Evolutionary conservation across 2,329 filamentous ascomycete genomes (phyloP), one percentile per base, ranked within the genome.

Genomic region (Beauveria asiatica): DNA sequence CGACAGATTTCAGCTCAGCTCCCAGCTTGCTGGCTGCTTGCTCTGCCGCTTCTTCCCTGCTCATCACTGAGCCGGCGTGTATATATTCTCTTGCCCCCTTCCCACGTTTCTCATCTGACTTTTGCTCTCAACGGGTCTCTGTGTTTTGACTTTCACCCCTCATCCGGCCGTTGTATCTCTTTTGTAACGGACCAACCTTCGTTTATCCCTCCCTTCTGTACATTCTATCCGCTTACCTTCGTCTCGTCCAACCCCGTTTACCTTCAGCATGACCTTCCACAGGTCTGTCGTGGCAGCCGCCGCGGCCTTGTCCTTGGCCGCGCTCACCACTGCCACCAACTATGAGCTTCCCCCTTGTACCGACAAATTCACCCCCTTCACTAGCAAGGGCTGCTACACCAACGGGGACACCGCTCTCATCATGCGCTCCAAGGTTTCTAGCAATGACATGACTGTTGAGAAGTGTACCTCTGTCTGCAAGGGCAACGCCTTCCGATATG

Each of bases 401-500:
- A 77, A 80, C 53, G 71, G 70, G 33, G 67, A 62, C 33, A 67
- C 67, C 27, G 70, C 75, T 13, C 74, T 81, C 45, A 70, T 70
- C 63, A 76, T 76, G 67, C 75, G 75, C 59, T 78, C 75, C 61
- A 67, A 69, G 19, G 66, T 73, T 46, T 67, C 73, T 63, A 64
- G 68, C 58, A 63, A 68, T 23, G 69, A 71, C 65, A 80, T 79
- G 75, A 81, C 78, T 2, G 71, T 78, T 37, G 76, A 80, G 70
- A 72, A 70, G 64, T 82, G 79, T 63, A 70, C 76, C 45, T 70
- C 77, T 46, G 74, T 75, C 57, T 82, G 79, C 74, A 81, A 81
- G 69, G 78, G 76, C 60, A 79, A 81, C 64, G 74, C 76, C 48
- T 82, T 76, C 69, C 73, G 77, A 54, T 79, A 81, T 63, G 77